Evolutionary conservation across 1,284 basidiomycete genomes (phyloP), one percentile per base, ranked within the genome.

Genomic region (Apiotrichum mycotoxinovorans): DNA sequence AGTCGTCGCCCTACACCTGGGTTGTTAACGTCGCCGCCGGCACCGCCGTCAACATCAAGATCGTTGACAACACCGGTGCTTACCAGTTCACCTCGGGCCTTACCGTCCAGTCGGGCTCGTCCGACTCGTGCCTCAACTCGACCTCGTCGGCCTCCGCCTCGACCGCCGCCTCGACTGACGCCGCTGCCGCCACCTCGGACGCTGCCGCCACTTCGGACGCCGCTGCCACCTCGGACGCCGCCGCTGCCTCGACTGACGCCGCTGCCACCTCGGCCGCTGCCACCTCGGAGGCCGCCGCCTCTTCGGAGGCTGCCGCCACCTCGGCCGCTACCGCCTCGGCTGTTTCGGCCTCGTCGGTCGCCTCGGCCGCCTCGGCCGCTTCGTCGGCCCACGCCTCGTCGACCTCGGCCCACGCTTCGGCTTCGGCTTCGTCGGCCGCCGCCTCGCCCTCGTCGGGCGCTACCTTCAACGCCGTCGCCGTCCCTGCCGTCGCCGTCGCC

Each of bases 1-100:
- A 61, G n/a, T 46, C 63, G n/a, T 58, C 57, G 45, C 64, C 67
- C 42, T 62, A 55, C 60, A 71, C 69, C 51, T 76, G 74, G 74
- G 67, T 25, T 44, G 68, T 71, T 54, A 66, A 74, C 64, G 66
- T 73, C 46, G 56, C 66, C 26, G 52, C 45, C 23, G 48, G 66
- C 52, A 66, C 66, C 56, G 60, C 59, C 60, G 58, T 76, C 58
- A 76, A 69, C 54, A 43, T 76, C 48, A 66, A 66, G 59, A 20
- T 74, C 25, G 66, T 68, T 35, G 74, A 73, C 62, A 46, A 61
- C 8, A 64, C 59, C 20, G 74, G 74, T 63, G 54, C 52, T 56
- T 61, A 66, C 41, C 56, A 53, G 34, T 72, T 69, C 68, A 67
- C 70, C 12, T 68, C 69, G 17, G 59, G 66, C 41, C 22, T 68